Base-by-base conservation (phyloP, 257 asterid genomes). In the Schizonepeta tenuifolia region DNA sequence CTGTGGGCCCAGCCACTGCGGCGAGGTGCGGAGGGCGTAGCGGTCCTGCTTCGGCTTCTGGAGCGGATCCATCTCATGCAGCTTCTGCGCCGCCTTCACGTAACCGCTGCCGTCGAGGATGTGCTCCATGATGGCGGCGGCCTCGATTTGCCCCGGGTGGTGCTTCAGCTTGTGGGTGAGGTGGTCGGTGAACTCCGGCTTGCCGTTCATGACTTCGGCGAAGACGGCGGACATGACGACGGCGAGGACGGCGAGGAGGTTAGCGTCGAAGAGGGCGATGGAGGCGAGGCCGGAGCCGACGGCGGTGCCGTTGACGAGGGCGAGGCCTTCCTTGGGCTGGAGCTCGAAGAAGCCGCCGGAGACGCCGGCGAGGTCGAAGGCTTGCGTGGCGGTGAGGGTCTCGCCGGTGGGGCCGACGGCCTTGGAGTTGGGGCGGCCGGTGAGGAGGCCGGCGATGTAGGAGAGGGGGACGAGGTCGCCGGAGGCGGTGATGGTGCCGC, bases 311-410 rank as follows among this genome's bases (percentile, higher is more conserved):
- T 83, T 86, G 36, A 86, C 90, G 9, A 86, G 83, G 1, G 88
- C 90, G 6, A 86, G 86, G 35, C 90, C 90, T 81, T 86, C 88
- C 57, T 83, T 86, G 0, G 90, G 88, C 78, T 83, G 88, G 41
- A 86, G 74, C 79, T 79, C 85, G 71, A 86, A 84, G 81, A 83
- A 86, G 21, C 87, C 85, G 2, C 72, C 74, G 11, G 0, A 5
- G 71, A 84, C 74, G 2, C 91, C 91, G 44, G 88, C 85, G 28
- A 77, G 80, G 68, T 70, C 75, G 80, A 86, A 86, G 24, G 91
- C 91, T 20, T 83, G 73, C 41, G 46, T 78, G 38, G 88, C 83
- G n/a, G 17, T 81, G 1, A 86, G 81, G 24, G 77, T 0, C 22
- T 75, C 77, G 0, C 87, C 87, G 14, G 28, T 11, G 11, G 91